Percentiles rank a stretch among this genome's conserved stretches.
These are phyloP conservation scores for Dissoconium aciculare DNA, from an alignment of 2,329 filamentous ascomycete species.

Conservation along the genomic window DNA sequence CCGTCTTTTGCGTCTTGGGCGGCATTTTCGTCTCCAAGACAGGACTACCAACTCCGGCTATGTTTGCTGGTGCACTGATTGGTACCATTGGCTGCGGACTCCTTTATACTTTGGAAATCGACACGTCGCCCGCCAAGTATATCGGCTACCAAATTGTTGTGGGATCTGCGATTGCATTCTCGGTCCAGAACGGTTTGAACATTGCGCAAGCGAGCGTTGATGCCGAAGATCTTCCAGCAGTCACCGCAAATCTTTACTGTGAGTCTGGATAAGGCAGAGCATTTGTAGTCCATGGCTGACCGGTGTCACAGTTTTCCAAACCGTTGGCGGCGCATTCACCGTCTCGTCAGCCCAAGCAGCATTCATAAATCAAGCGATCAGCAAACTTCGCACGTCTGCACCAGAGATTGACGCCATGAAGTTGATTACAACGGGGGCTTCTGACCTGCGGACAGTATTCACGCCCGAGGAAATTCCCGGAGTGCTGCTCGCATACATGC, in stretches of 20 bases:
- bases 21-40: constrained; percentile 21
- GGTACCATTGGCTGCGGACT: constrained; percentile 26
- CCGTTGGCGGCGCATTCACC: constrained; percentile 27
- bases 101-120: constrained; percentile 27
- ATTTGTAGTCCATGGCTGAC: too few relatives aligned
- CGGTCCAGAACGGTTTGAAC: constrained; percentile 27
- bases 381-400: constrained; percentile 20
- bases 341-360: constrained; percentile 26
- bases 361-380: constrained; percentile 28
- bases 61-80: constrained; percentile 2
- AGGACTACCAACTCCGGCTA: constrained; percentile 11
- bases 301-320: constrained; percentile 22
- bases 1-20: constrained; percentile 25
- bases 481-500: constrained; percentile 44
- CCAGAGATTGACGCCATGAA: constrained; percentile 23
- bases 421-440: constrained; percentile 31
- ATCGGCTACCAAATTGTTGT: constrained; percentile 33
- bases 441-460: constrained; percentile 27
- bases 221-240: constrained; percentile 23
- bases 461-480: constrained; percentile 38
- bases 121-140: constrained; percentile 27
- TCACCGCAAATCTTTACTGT: constrained; percentile 25
- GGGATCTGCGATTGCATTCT: constrained; percentile 29
- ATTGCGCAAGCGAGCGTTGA: constrained; percentile 23
- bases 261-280: too few relatives aligned